These are phyloP conservation scores for Nyctanthes arbortristis DNA, from an alignment of 257 asterid species.

Conservation along the genomic window DNA sequence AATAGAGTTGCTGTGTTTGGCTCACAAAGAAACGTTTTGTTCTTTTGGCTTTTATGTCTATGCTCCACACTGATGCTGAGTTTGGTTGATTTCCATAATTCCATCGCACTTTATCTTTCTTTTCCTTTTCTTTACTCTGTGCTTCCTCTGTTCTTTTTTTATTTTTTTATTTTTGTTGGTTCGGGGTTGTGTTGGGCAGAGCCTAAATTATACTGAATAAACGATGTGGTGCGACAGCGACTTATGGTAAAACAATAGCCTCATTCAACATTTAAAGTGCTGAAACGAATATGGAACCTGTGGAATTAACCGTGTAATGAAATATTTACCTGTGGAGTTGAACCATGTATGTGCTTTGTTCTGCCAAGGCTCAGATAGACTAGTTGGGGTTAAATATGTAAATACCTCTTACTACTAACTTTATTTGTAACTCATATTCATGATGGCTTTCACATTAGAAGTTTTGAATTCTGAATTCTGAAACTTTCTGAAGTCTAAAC, in stretches of 20 bases:
- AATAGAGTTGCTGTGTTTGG: not conserved
- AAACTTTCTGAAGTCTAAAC: not conserved
- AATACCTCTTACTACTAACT: not conserved
- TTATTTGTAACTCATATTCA: not conserved
- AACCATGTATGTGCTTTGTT: not conserved
- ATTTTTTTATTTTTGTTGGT: too few species aligned
- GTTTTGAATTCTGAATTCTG: not conserved
- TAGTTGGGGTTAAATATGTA: not conserved
- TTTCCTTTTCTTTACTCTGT: not conserved
- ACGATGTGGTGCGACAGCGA: not conserved
- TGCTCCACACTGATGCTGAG: not conserved
- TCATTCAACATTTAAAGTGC: not conserved
- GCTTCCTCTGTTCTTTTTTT: not conserved
- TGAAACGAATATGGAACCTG: not conserved
- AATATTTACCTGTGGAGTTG: not conserved
- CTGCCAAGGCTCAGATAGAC: not conserved
- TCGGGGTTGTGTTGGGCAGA: not conserved
- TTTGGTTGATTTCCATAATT: not conserved
- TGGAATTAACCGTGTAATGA: too few species aligned
- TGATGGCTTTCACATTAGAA: not conserved
- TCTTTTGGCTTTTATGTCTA: not conserved
- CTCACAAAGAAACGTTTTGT: not conserved
- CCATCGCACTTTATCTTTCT: not conserved
- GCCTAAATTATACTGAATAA: not conserved
- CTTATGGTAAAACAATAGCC: not conserved